Evolutionary conservation across 192 early-diverging fungal genomes (phyloP), one percentile per base, ranked within the genome.

Genomic region (Backusella psychrophila): DNA sequence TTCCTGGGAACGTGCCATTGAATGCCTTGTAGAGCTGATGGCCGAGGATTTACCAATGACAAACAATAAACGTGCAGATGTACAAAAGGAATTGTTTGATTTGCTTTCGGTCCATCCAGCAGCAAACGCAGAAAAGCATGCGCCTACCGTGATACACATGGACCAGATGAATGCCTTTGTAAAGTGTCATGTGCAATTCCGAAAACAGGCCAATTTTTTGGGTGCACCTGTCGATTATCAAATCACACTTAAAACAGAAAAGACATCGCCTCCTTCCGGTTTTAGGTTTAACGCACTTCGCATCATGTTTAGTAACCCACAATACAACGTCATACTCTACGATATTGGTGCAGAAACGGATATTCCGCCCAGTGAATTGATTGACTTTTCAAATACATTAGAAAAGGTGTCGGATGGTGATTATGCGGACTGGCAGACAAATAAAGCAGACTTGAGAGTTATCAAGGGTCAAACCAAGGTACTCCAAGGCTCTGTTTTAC

Each of bases 11-110:
- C 83, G 81, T 53, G 89, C 89, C 0, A 78, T 93, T 3, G 91
- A 93, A 70, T 89, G 86, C 39, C 76, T 94, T 29, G 78, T 96
- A n/a, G 95, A 96, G 77, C 75, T 95, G 23, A 65, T 93, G 65
- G 85, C 88, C 6, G 82, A 83, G 31, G 78, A 53, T 19, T 66
- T 82, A 44, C 65, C 66, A 3, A 78, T 81, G 79, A 26, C 66
- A 12, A 46, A 81, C 6, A 42, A 75, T 33, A 83, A 81, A 44
- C 68, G 78, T 26, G 31, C 59, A 12, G 76, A 81, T 15, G 46
- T 85, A 71, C 85, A 86, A 44, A 85, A 81, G 63, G 85, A 84
- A 6, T 66, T 86, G 6, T 71, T 82, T 0, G 76, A 75, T 17
- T 69, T 74, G 8, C 69, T 85, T 15, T 73, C 78, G 12, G 66